Evolutionary conservation across 2,329 filamentous ascomycete genomes (phyloP).

Genomic region (Mariannaea elegans): DNA sequence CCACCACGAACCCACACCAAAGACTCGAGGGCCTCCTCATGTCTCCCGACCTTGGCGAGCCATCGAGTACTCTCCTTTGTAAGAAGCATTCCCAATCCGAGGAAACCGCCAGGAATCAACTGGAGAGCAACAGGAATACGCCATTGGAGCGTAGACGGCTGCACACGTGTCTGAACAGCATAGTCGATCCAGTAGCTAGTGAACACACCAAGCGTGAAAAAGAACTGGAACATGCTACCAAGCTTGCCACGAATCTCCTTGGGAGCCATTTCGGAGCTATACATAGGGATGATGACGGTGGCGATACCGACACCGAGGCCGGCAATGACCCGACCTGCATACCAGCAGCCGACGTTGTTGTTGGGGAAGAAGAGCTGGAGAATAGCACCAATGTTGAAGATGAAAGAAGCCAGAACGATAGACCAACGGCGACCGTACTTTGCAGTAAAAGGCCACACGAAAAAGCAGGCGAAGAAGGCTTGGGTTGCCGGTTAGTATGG

Average conservation of each 20-base stretch:
- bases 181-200: constrained; percentile 58
- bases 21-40: constrained; percentile 56
- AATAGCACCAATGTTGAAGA: constrained; percentile 56
- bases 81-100: constrained; percentile 58
- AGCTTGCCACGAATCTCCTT: constrained; percentile 55
- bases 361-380: constrained; percentile 50
- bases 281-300: constrained; percentile 56
- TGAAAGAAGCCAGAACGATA: constrained; percentile 48
- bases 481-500: neutral
- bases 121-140: constrained; percentile 59
- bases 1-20: constrained; percentile 62
- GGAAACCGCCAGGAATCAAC: constrained; percentile 55
- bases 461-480: constrained; percentile 55
- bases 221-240: constrained; percentile 55
- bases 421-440: constrained; percentile 51
- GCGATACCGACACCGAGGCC: constrained; percentile 50
- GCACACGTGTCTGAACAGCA: constrained; percentile 51
- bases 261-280: constrained; percentile 56
- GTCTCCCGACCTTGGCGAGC: constrained; percentile 55
- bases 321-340: constrained; percentile 49
- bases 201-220: constrained; percentile 54
- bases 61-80: constrained; percentile 58
- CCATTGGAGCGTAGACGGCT: constrained; percentile 54
- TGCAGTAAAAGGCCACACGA: constrained; percentile 54
- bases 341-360: constrained; percentile 48